Base-by-base conservation (phyloP, 768 basidiomycete genomes). In the Chalciporus piperatus region DNA sequence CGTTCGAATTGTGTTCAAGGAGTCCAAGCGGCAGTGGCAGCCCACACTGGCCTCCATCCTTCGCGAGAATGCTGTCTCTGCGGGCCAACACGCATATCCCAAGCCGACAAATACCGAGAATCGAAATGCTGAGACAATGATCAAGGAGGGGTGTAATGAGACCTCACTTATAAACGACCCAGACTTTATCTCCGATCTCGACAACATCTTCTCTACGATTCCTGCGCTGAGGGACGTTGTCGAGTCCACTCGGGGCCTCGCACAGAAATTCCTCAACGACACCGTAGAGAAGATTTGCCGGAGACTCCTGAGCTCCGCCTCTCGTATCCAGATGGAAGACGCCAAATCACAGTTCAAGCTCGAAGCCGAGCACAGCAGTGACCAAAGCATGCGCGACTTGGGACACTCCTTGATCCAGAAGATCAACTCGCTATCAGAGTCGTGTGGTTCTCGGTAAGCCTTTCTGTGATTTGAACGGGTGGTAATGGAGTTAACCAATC, bases 161-260 rank as follows among this genome's bases (percentile, higher is more conserved):
- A 12, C 52, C 17, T 59, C 60, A 35, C 65, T 59, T 19, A 35
- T 62, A 3, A 51, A 3, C 23, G 65, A 66, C 38, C 40, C 52
- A 2, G 57, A 61, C 20, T 66, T 67, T 38, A 32, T 66, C 14
- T 28, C 58, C 4, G 62, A 67, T 42, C 58, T 66, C 11, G 63
- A 62, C 20, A 19, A 30, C 16, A 40, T 58, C 32, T 55, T 25
- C 1, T 37, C 30, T 3, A 52, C 55, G 25, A 44, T 46, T n/a
- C 60, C 64, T 12, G 20, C 45, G n/a, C 14, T 66, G 25, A 55
- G 42, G 35, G 65, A 65, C 8, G 55, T 32, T 23, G 45, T 57
- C 3, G 48, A n/a, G 9, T n/a, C 27, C 13, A 52, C 59, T 7
- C 57, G 45, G 13, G 56, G 47, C 17, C 51, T 58, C 7, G 65